These are phyloP conservation scores for Botrytis aclada DNA, from an alignment of 2,329 filamentous ascomycete species.

Conservation along the genomic window DNA sequence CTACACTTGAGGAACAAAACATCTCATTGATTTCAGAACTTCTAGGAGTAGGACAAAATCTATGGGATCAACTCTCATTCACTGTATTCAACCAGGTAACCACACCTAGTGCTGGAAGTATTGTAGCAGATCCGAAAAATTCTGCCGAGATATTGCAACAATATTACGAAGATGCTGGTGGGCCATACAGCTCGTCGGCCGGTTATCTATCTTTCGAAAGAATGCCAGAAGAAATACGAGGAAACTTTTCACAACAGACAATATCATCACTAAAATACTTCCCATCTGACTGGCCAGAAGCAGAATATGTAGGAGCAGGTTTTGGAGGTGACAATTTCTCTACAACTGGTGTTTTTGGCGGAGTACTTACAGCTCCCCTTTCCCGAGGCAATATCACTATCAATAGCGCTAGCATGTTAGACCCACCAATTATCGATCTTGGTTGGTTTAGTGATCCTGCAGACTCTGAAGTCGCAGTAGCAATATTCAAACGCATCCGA, in stretches of 20 bases:
- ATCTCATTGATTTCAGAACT: slow-evolving; percentile 46
- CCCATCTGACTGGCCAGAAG: slow-evolving; percentile 23
- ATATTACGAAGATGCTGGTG: slow-evolving; percentile 7
- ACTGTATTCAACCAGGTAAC: slow-evolving; percentile 18
- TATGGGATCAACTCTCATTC: slow-evolving; percentile 33
- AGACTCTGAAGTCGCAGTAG: slow-evolving; percentile 45
- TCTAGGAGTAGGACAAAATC: slow-evolving; percentile 49
- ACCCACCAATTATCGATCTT: slow-evolving; percentile 42
- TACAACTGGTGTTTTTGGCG: neutral
- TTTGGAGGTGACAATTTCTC: slow-evolving; percentile 3
- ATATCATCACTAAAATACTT: neutral
- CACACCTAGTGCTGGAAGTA: slow-evolving; percentile 6
- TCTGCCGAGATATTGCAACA: neutral
- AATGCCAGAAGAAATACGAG: slow-evolving; percentile 12
- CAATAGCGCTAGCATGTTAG: slow-evolving; percentile 34
- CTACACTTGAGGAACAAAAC: neutral
- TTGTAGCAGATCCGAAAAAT: neutral
- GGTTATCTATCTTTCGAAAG: slow-evolving; percentile 22
- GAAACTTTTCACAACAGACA: slow-evolving; percentile 7
- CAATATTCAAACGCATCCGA: slow-evolving; percentile 43
- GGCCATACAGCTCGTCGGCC: slow-evolving; percentile 7
- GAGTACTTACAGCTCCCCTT: slow-evolving; percentile 39
- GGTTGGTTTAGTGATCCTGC: slow-evolving; percentile 45
- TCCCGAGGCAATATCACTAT: slow-evolving; percentile 41
- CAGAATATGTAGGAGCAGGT: slow-evolving; percentile 20